These are phyloP conservation scores for Picochlorum sp. DNA, from an alignment of 139 green algal genomes.

Conservation along the genomic window DNA sequence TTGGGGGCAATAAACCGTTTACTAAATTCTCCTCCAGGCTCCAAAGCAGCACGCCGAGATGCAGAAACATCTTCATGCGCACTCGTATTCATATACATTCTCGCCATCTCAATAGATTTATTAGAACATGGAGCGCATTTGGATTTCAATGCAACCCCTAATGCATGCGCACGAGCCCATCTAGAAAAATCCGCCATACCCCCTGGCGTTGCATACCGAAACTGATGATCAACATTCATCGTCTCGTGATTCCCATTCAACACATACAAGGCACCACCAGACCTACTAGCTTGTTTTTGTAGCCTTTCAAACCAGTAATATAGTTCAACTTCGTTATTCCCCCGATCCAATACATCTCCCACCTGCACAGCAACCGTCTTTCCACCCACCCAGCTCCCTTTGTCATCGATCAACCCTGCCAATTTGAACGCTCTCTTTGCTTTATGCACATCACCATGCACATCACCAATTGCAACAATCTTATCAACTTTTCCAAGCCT, in stretches of 20 bases:
- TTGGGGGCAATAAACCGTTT: slow-evolving; percentile 76
- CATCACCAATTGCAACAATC: slow-evolving; percentile 79
- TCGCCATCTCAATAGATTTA: background rate
- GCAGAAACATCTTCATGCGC: slow-evolving; percentile 11
- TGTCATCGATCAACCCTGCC: slow-evolving; percentile 62
- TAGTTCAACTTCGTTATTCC: slow-evolving; percentile 79
- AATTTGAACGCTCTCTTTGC: slow-evolving; percentile 58
- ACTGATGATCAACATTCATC: slow-evolving; percentile 86
- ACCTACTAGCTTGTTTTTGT: slow-evolving; percentile 36
- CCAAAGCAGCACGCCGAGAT: slow-evolving; percentile 46
- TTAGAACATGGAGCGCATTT: slow-evolving; percentile 9
- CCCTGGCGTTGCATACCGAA: slow-evolving; percentile 57
- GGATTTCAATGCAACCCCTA: slow-evolving; percentile 37
- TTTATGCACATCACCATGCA: slow-evolving; percentile 92
- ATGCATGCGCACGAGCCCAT: slow-evolving; percentile 32
- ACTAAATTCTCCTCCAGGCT: slow-evolving; percentile 61
- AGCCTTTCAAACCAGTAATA: slow-evolving; percentile 79
- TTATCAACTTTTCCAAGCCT: slow-evolving; percentile 40
- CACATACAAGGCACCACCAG: slow-evolving; percentile 76
- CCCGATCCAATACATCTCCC: slow-evolving; percentile 87
- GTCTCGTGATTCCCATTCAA: slow-evolving; percentile 83
- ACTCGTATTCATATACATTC: background rate
- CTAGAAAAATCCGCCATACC: slow-evolving; percentile 34
- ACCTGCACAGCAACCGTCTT: slow-evolving; percentile 75
- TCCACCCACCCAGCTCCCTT: slow-evolving; percentile 59